phyloP scores from a whole-genome alignment of 805 yeast species.

The Zygosaccharomyces lentus region DNA sequence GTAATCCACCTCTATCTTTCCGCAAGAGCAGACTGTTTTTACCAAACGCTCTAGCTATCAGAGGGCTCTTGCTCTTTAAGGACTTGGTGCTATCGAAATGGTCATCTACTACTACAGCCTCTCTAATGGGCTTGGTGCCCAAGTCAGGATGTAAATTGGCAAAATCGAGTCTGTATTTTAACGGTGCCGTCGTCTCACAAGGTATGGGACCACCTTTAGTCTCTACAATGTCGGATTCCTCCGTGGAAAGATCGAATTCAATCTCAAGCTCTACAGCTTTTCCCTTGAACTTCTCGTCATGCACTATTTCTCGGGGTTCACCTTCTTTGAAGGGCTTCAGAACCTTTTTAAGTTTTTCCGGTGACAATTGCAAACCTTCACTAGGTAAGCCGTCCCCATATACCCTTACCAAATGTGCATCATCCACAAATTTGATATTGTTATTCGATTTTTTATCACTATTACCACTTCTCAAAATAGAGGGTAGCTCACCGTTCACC shows the following conservation, averaged over 20 bases:
- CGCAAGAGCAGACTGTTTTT: constrained; percentile 29
- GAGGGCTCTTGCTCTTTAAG: constrained; percentile 18
- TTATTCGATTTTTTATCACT: constrained; percentile 10
- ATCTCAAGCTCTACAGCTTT: constrained; percentile 21
- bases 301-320: constrained; percentile 32
- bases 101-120: constrained; percentile 24
- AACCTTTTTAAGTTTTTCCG: constrained; percentile 29
- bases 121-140: constrained; percentile 26
- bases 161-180: constrained; percentile 26
- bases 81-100: constrained; percentile 6
- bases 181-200: constrained; percentile 24
- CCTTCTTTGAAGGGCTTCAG: constrained; percentile 35
- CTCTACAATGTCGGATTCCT: constrained; percentile 30
- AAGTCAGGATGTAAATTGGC: constrained; percentile 26
- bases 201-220: constrained; percentile 29
- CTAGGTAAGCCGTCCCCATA: constrained; percentile 35
- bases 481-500: constrained; percentile 10
- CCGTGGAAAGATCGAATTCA: constrained; percentile 12
- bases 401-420: constrained; percentile 26
- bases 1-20: constrained; percentile 36
- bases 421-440: constrained; percentile 27
- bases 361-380: constrained; percentile 29
- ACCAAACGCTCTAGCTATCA: constrained; percentile 35
- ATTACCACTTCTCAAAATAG: constrained; percentile 24
- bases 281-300: constrained; percentile 17